phyloP scores from a whole-genome alignment of 495 filamentous ascomycete genomes.

The Xylaria cubensis region DNA sequence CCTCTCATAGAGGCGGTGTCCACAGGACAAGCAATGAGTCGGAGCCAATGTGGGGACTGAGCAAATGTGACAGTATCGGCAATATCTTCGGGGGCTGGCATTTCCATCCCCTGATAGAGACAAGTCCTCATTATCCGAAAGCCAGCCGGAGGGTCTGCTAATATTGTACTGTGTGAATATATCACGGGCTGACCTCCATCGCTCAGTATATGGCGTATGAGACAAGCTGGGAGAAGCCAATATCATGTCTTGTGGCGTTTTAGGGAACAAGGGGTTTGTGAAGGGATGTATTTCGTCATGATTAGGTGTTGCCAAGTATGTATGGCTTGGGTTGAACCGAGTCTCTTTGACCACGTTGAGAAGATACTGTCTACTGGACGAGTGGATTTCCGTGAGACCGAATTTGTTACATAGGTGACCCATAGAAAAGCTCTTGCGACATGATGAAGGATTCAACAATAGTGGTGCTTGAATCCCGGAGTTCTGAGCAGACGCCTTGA shows the following conservation, averaged over 20 bases:
- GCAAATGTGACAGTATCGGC: slow-evolving; percentile 49
- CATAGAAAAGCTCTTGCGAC: slow-evolving; percentile 25
- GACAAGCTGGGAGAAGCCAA: neutral
- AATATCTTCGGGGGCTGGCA: slow-evolving; percentile 33
- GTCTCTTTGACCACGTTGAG: neutral
- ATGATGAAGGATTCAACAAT: neutral
- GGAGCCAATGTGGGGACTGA: slow-evolving; percentile 42
- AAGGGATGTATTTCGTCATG: neutral
- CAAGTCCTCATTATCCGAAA: slow-evolving; percentile 47
- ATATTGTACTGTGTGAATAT: slow-evolving; percentile 46
- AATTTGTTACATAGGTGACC: slow-evolving; percentile 24
- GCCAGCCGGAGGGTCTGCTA: slow-evolving; percentile 46
- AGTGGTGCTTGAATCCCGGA: neutral
- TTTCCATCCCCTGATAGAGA: slow-evolving; percentile 42
- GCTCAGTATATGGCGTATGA: slow-evolving; percentile 27
- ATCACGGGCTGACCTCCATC: slow-evolving; percentile 39
- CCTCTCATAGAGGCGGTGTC: slow-evolving; percentile 44
- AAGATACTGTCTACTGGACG: slow-evolving; percentile 1
- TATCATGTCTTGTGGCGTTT: neutral
- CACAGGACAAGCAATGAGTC: slow-evolving; percentile 45
- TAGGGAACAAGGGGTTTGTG: slow-evolving; percentile 7
- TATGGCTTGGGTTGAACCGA: neutral
- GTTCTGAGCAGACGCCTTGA: slow-evolving; percentile 13
- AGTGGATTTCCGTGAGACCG: slow-evolving; percentile 12
- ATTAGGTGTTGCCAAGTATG: neutral